Evolutionary conservation across 2,329 filamentous ascomycete species (phyloP), one percentile per base, ranked within the genome.

Genomic region (Thielaviopsis punctulata): DNA sequence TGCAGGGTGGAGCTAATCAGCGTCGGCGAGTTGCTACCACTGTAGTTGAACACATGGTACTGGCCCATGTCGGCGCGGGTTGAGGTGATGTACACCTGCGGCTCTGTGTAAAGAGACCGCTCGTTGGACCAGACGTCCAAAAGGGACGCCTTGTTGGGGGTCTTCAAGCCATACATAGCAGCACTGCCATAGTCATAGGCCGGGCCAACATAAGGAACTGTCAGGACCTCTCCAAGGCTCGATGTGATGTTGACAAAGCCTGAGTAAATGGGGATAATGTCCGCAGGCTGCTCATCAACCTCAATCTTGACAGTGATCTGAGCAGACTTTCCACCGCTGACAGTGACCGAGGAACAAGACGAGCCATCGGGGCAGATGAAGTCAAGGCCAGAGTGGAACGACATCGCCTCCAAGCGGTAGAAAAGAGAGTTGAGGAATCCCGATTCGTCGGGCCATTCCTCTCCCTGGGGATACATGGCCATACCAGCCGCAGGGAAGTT

Each of bases 221-320:
- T 49, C 13, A 49, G 13, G 6, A 19, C 24, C 4, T 53, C 51
- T 9, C 27, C 44, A 9, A 27, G 22, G 12, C 23, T 39, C 13
- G 45, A 49, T 10, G 36, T n/a, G 10, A 53, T n/a, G 23, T 41
- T 25, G 39, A 53, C 36, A 12, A 19, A 33, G 45, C 51, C 39
- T 6, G 18, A 30, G 39, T 53, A 53, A 8, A 52, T 48, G 9
- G 51, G 51, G 10, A 52, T 22, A 4, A 27, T 47, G n/a, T 13
- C 15, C 8, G 23, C 45, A 39, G 79, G 73, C 49, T 65, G 63
- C 36, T 71, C 69, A 56, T 72, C 73, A 58, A 94, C 73, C 57
- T 77, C 73, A 56, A 95, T 71, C 64, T 76, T 22, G 21, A 52
- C 12, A 22, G 36, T 30, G 27, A 52, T 18, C 7, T 52, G 33